Conservation (phyloP, 352 stramenopile genomes). For the Phytophthora tubulina region DNA sequence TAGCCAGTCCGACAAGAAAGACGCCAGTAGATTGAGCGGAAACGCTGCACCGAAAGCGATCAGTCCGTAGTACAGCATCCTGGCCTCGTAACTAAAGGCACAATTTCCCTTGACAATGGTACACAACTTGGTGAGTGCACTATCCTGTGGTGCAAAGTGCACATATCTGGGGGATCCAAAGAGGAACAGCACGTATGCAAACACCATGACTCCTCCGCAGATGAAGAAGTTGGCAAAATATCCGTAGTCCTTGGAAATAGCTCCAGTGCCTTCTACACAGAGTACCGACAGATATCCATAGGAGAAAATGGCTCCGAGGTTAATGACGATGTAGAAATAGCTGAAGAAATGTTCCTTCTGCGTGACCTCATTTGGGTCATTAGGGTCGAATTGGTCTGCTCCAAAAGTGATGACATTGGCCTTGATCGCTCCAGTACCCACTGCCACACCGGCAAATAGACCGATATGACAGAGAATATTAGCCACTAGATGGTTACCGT, state of each 20-base stretch:
- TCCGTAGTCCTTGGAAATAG: constrained; percentile 82
- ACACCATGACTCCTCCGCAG: constrained; percentile 85
- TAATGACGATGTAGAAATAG: constrained; percentile 95
- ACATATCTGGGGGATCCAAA: constrained; percentile 72
- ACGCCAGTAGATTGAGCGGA: constrained; percentile 77
- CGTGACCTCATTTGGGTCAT: constrained; percentile 79
- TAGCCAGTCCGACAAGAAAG: constrained; percentile 67
- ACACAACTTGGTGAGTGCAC: constrained; percentile 76
- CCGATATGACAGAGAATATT: constrained; percentile 81
- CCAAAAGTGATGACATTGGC: constrained; percentile 90
- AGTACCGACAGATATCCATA: constrained; percentile 92
- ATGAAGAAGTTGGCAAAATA: constrained; percentile 92
- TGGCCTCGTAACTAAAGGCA: constrained; percentile 76
- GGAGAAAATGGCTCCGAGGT: constrained; percentile 91
- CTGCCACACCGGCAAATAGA: constrained; percentile 76
- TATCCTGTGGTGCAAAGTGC: constrained; percentile 79
- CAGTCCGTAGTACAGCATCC: constrained; percentile 84
- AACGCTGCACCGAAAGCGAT: constrained; percentile 74
- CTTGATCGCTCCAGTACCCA: constrained; percentile 89
- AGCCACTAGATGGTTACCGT: constrained; percentile 57
- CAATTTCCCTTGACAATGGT: constrained; percentile 84
- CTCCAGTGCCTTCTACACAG: constrained; percentile 83
- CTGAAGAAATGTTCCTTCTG: constrained; percentile 92
- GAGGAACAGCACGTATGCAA: constrained; percentile 76
- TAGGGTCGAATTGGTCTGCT: constrained; percentile 89